phyloP scores from a whole-genome alignment of 2,329 filamentous ascomycete genomes.

The Claviceps sp. region DNA sequence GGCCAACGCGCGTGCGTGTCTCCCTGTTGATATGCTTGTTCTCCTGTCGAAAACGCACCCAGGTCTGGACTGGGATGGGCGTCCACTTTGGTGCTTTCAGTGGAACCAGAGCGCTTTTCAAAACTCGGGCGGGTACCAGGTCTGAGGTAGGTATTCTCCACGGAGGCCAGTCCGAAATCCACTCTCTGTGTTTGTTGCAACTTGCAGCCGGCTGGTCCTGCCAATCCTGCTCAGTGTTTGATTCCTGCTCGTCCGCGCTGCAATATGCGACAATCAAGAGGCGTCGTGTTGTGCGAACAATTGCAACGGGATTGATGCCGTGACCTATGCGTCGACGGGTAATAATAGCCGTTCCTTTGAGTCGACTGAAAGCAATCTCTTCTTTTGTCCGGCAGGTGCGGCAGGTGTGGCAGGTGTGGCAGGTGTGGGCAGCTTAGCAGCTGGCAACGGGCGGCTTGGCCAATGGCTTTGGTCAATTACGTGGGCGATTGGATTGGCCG shows the following conservation, averaged over 20 bases:
- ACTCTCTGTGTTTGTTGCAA: neutral
- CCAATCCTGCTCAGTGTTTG: too few relatives aligned
- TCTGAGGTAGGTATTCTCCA: too few relatives aligned
- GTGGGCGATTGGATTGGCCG: neutral
- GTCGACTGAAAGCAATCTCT: neutral
- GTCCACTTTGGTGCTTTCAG: constrained; percentile 3
- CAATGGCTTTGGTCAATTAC: neutral
- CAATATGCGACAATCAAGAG: neutral
- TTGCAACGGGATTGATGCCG: neutral
- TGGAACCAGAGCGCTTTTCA: neutral
- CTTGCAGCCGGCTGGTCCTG: neutral
- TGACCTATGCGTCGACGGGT: neutral
- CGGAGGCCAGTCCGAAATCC: constrained; percentile 1
- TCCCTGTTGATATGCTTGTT: neutral
- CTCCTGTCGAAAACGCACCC: neutral
- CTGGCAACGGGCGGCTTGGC: neutral
- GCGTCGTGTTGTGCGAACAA: neutral
- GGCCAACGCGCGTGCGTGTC: neutral
- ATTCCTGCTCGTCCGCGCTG: too few relatives aligned
- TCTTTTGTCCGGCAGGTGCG: neutral
- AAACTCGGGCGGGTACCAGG: constrained; percentile 2
- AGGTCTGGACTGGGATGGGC: neutral
- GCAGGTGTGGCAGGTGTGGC: too few relatives aligned
- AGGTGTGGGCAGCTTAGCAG: neutral
- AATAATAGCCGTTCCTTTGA: neutral